A percentile compares a stretch with the other conserved stretches of the same genome.
phyloP scores from a whole-genome alignment of 116 monocot species.

The Zostera marina region DNA sequence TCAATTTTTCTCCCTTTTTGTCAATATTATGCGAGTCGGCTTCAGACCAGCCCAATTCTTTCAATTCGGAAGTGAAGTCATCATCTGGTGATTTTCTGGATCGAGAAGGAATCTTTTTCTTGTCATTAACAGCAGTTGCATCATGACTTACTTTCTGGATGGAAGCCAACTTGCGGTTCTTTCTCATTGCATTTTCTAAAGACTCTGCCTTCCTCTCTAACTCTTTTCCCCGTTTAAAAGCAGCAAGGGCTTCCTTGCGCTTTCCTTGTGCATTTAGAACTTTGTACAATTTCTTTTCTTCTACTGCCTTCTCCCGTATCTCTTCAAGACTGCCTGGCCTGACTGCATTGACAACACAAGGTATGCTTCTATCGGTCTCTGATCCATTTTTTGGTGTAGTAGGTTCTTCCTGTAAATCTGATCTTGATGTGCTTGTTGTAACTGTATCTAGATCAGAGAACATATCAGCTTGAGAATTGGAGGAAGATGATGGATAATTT shows the following conservation, averaged over 20 bases:
- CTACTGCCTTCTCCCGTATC: constrained; percentile 54
- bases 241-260: constrained; percentile 63
- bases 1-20: constrained; percentile 33
- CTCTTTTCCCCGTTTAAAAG: constrained; percentile 76
- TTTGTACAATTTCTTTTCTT: constrained; percentile 73
- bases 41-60: constrained; percentile 89
- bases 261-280: constrained; percentile 70
- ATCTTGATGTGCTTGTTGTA: constrained; percentile 15
- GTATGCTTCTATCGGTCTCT: constrained; percentile 12
- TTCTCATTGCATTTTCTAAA: constrained; percentile 56
- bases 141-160: constrained; percentile 13
- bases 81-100: constrained; percentile 31
- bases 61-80: constrained; percentile 61
- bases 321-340: constrained; percentile 48
- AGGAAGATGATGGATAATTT: constrained; percentile 16
- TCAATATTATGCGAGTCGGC: constrained; percentile 48
- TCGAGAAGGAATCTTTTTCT: constrained; percentile 15
- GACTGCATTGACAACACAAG: constrained; percentile 13
- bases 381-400: constrained; percentile 6
- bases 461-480: constrained; percentile 8
- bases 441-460: constrained; percentile 10
- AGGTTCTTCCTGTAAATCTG: constrained; percentile 19
- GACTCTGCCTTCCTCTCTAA: constrained; percentile 83
- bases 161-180: constrained; percentile 41
- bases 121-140: constrained; percentile 13